Base-by-base conservation (phyloP, 768 basidiomycete genomes). In the Lactifluus echinatus region DNA sequence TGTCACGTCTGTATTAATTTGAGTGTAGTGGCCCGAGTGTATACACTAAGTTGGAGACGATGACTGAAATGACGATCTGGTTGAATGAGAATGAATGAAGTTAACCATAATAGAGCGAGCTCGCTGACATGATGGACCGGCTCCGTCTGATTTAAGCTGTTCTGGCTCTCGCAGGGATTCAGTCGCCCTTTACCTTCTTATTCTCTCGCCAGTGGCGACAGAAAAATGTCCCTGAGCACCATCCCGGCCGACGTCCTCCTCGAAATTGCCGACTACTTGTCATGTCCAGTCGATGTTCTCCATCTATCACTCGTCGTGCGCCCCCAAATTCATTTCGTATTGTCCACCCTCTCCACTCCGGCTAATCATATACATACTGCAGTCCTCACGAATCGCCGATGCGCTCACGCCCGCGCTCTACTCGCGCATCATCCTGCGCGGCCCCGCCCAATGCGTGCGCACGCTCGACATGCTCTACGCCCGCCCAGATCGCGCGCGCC, bases 401-500 rank as follows among this genome's bases (percentile, higher is more conserved):
- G 74, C 75, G 50, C 72, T 83, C 33, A 78, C 79, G 14, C 73
- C 84, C 0, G 72, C 79, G 0, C 76, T 90, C 19, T 90, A 90
- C 60, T 72, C 74, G 43, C 71, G 71, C 4, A 80, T 89, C 50
- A 70, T 73, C 26, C 73, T 89, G 44, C 72, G 74, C 55, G 77
- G 79, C 28, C 66, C 73, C 1, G 72, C 76, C 28, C 87, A 89
- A 75, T 88, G 84, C 63, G 65, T 67, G n/a, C 64, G 68, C 12
- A 89, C 88, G 0, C 75, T 89, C 36, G 66, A 66, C 23, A 88
- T 90, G 87, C 81, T 90, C 31, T 63, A 65, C 55, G 67, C 67
- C 14, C 73, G 74, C 8, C 78, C 77, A 1, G 75, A 75, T 44
- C 78, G 88, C 46, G 81, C 87, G 0, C 79, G 86, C 21, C 87